Percentiles rank a stretch among this genome's conserved stretches.
These are phyloP conservation scores for Metschnikowia drakensbergensis DNA, from an alignment of 805 yeast species.

Conservation along the genomic window DNA sequence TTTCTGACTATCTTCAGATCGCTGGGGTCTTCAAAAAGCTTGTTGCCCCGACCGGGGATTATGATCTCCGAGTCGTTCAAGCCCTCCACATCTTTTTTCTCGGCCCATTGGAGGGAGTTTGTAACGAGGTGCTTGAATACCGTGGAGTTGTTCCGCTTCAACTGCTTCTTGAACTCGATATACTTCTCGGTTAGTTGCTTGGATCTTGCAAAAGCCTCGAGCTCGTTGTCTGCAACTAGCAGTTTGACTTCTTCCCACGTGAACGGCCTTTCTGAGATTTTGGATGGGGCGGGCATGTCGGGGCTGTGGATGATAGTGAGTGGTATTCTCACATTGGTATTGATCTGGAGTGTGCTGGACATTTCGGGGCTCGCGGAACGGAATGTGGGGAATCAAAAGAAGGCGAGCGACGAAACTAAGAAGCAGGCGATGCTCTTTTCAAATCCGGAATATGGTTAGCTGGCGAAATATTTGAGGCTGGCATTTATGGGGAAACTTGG, in stretches of 20 bases:
- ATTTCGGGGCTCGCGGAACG: conserved; percentile 8
- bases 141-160: conserved; percentile 33
- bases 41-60: conserved; percentile 29
- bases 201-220: conserved; percentile 50
- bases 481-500: background rate
- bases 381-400: background rate
- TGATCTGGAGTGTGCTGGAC: conserved; percentile 8
- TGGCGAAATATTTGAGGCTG: too few relatives aligned
- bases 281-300: conserved; percentile 38
- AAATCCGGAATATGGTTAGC: too few relatives aligned
- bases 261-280: conserved; percentile 36
- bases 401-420: background rate
- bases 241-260: conserved; percentile 43
- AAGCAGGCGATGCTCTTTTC: too few relatives aligned
- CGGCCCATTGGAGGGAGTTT: conserved; percentile 50
- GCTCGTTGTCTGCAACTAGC: conserved; percentile 38
- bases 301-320: conserved; percentile 23
- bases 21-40: conserved; percentile 37
- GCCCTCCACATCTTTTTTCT: conserved; percentile 21
- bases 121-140: conserved; percentile 48
- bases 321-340: conserved; percentile 8
- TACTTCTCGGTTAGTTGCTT: conserved; percentile 42
- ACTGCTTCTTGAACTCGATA: conserved; percentile 39
- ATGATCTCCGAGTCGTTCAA: conserved; percentile 16
- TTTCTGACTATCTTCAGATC: conserved; percentile 50